A percentile compares a stretch with the other conserved stretches of the same genome.
These are phyloP conservation scores for Xylariaceae sp. DNA, from an alignment of 2,329 filamentous ascomycete genomes.

Conservation along the genomic window DNA sequence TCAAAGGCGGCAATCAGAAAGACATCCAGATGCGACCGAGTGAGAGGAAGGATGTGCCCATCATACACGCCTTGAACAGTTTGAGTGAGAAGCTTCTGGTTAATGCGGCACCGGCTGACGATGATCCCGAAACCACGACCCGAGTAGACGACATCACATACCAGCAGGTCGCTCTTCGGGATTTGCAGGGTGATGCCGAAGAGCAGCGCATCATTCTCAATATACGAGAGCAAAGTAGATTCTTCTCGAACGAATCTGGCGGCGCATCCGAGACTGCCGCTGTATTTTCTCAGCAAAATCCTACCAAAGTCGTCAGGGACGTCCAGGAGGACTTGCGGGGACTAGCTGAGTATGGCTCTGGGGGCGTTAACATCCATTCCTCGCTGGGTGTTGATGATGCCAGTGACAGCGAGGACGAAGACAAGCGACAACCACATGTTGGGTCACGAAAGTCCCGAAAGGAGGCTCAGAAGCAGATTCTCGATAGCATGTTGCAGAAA, in stretches of 20 bases:
- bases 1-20: slow-evolving; percentile 74
- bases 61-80: slow-evolving; percentile 82
- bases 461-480: slow-evolving; percentile 60
- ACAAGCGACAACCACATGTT: slow-evolving; percentile 51
- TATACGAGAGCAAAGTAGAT: slow-evolving; percentile 78
- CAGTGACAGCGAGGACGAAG: slow-evolving; percentile 61
- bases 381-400: slow-evolving; percentile 66
- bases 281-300: slow-evolving; percentile 64
- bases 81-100: slow-evolving; percentile 92
- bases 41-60: slow-evolving; percentile 69
- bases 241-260: slow-evolving; percentile 62
- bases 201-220: slow-evolving; percentile 78
- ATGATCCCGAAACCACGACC: slow-evolving; percentile 54
- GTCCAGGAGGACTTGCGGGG: slow-evolving; percentile 58
- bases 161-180: slow-evolving; percentile 68
- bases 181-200: slow-evolving; percentile 68
- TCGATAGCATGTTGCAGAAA: slow-evolving; percentile 58
- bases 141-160: slow-evolving; percentile 70
- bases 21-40: slow-evolving; percentile 82
- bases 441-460: slow-evolving; percentile 64
- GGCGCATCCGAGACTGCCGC: slow-evolving; percentile 41
- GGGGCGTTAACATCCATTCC: slow-evolving; percentile 55
- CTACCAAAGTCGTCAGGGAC: slow-evolving; percentile 59
- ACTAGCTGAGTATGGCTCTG: slow-evolving; percentile 43
- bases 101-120: slow-evolving; percentile 74